Conservation (phyloP, 2,329 filamentous ascomycete species). For the Helotiales sp. region DNA sequence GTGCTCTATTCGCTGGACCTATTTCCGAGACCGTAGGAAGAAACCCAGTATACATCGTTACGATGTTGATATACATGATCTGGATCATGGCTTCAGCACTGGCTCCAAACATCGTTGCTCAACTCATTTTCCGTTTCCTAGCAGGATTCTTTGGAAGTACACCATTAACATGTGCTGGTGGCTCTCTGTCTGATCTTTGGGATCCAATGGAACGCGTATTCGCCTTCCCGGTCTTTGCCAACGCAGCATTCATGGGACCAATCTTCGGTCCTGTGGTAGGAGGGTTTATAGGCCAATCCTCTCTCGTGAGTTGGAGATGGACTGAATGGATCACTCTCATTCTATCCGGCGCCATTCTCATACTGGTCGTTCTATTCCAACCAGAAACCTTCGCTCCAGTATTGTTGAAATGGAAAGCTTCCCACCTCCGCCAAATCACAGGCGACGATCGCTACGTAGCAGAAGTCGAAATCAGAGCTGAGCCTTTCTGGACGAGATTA, state of each 20-base stretch:
- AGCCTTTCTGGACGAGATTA: slow-evolving; percentile 23
- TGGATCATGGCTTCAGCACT: slow-evolving; percentile 46
- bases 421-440: slow-evolving; percentile 20
- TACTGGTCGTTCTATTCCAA: slow-evolving; percentile 16
- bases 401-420: slow-evolving; percentile 20
- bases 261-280: slow-evolving; percentile 19
- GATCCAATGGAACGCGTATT: slow-evolving; percentile 31
- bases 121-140: slow-evolving; percentile 22
- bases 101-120: slow-evolving; percentile 17
- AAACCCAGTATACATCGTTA: slow-evolving; percentile 42
- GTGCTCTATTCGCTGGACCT: slow-evolving; percentile 40
- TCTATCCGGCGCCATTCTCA: slow-evolving; percentile 13
- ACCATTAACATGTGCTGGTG: slow-evolving; percentile 15
- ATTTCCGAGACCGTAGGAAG: slow-evolving; percentile 43
- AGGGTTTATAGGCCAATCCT: slow-evolving; percentile 14
- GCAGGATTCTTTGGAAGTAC: slow-evolving; percentile 22
- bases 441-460: slow-evolving; percentile 19
- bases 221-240: slow-evolving; percentile 31
- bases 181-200: slow-evolving; percentile 41
- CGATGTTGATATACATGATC: slow-evolving; percentile 44
- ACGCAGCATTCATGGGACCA: slow-evolving; percentile 25
- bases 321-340: slow-evolving; percentile 24
- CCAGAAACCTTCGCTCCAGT: slow-evolving; percentile 23
- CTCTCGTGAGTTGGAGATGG: slow-evolving; percentile 19
- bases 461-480: slow-evolving; percentile 21